Base-by-base conservation (phyloP, 116 monocot genomes). In the Papilionanthe hybrid region DNA sequence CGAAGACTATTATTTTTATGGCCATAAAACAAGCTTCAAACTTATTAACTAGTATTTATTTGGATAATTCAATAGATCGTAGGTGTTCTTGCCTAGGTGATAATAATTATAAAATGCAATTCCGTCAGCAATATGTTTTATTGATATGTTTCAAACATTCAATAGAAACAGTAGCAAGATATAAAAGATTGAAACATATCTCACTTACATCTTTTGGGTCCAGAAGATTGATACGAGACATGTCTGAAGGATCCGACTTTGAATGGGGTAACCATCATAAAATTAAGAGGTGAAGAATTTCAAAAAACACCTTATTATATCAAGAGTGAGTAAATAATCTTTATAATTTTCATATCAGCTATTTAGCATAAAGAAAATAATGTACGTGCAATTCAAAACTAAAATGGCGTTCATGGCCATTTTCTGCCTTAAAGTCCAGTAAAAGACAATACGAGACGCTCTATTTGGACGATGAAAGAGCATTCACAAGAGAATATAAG, bases 161-260 rank as follows among this genome's bases (percentile, higher is more conserved):
- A 20, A 42, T 44, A 73, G 63, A 63, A 63, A 73, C 11, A 44
- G 43, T 7, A 71, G 20, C 30, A 6, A 77, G 27, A 32, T 73
- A 73, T 1, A 73, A 8, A 17, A 72, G 28, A 17, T 72, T 71
- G 43, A n/a, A 37, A 25, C 11, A 29, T 29, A 23, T 47, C 30
- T 12, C 22, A 56, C 93, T 92, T 79, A 94, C 97, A 93, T 98
- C 97, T 90, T 94, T 98, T 76, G 94, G 78, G 65, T 98, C 97
- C 84, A 98, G 94, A 42, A 98, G 88, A 84, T 98, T 98, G 68
- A 98, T 98, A 19, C 93, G 94, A 74, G 94, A 98, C 87, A 87
- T 91, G 85, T 94, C 97, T 42, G 97, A 98, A 82, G 94, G 88
- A 81, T 91, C 85, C 75, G 97, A 98, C 80, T 98, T 98, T 0